Conservation (phyloP, 148 eudicot genomes). For the Spergularia marina region DNA sequence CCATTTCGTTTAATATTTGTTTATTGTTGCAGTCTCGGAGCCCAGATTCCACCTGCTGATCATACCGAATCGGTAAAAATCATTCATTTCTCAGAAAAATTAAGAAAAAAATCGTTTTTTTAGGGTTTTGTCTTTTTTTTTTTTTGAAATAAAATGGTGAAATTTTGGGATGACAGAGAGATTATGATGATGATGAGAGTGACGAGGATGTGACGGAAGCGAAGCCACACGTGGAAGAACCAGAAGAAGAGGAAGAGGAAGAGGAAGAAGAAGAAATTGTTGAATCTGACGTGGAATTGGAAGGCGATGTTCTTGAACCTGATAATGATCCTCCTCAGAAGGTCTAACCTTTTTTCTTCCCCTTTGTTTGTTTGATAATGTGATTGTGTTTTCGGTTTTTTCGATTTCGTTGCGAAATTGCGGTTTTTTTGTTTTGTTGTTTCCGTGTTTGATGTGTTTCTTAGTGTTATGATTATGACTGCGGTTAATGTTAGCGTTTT, state of each 20-base stretch:
- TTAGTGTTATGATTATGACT: too few relatives aligned
- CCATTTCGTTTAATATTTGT: neutral
- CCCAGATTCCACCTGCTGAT: conserved; percentile 49
- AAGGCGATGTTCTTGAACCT: conserved; percentile 83
- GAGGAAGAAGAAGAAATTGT: conserved; percentile 68
- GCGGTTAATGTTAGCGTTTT: too few relatives aligned
- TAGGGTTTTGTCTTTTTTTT: conserved; percentile 8
- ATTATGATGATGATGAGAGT: conserved; percentile 48
- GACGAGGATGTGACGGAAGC: conserved; percentile 53
- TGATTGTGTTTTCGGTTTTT: neutral
- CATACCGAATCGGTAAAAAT: conserved; percentile 42
- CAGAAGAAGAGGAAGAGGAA: conserved; percentile 47
- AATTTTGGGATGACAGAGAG: conserved; percentile 21
- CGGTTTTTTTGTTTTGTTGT: too few relatives aligned
- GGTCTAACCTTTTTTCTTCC: conserved; percentile 31
- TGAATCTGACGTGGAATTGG: conserved; percentile 89
- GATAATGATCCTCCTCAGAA: conserved; percentile 87
- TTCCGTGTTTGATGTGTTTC: too few relatives aligned
- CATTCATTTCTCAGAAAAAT: neutral
- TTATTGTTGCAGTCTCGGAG: conserved; percentile 52
- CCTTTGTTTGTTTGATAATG: neutral
- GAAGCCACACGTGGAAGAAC: conserved; percentile 33
- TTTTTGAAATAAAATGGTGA: neutral
- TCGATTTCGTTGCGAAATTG: too few relatives aligned
- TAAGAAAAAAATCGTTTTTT: neutral